These are phyloP conservation scores for Eremochloa ophiuroides DNA, from an alignment of 176 grass and related monocot species.

Conservation along the genomic window DNA sequence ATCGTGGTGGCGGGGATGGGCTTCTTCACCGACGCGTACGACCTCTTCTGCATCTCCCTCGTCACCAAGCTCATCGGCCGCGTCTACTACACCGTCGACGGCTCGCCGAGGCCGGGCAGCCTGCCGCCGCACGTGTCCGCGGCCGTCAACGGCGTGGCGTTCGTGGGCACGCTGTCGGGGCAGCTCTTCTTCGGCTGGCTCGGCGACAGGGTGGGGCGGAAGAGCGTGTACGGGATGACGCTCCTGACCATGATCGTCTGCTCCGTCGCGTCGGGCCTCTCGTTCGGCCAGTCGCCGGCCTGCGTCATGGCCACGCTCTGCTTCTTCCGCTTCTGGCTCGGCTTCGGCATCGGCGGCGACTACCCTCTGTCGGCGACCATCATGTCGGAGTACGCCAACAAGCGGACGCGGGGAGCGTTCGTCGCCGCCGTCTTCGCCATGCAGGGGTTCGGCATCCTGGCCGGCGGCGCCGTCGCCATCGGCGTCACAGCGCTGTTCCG, in stretches of 20 bases:
- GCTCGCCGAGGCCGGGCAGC: constrained; percentile 34
- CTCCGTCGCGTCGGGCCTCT: constrained; percentile 45
- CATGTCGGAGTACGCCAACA: constrained; percentile 82
- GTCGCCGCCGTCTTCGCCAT: constrained; percentile 81
- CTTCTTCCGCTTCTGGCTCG: constrained; percentile 66
- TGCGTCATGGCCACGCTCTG: constrained; percentile 45
- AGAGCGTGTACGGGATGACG: constrained; percentile 48
- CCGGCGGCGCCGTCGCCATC: constrained; percentile 42
- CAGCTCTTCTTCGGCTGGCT: constrained; percentile 64
- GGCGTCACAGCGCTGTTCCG: constrained; percentile 28
- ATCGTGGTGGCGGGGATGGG: constrained; percentile 53
- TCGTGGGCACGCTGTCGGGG: constrained; percentile 41
- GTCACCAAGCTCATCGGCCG: constrained; percentile 52
- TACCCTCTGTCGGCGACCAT: constrained; percentile 60
- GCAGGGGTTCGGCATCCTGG: constrained; percentile 74
- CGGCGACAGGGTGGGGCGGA: constrained; percentile 45
- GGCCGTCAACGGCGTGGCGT: constrained; percentile 49
- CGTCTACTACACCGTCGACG: constrained; percentile 45
- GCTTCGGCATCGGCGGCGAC: constrained; percentile 56
- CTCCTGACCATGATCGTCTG: constrained; percentile 38
- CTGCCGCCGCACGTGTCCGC: constrained; percentile 48
- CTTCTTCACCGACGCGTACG: constrained; percentile 65
- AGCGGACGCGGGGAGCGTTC: constrained; percentile 59
- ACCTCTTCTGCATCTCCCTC: constrained; percentile 60
- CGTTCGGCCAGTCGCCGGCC: constrained; percentile 18